phyloP scores from a whole-genome alignment of 768 basidiomycete species.

The Russula olivacea region DNA sequence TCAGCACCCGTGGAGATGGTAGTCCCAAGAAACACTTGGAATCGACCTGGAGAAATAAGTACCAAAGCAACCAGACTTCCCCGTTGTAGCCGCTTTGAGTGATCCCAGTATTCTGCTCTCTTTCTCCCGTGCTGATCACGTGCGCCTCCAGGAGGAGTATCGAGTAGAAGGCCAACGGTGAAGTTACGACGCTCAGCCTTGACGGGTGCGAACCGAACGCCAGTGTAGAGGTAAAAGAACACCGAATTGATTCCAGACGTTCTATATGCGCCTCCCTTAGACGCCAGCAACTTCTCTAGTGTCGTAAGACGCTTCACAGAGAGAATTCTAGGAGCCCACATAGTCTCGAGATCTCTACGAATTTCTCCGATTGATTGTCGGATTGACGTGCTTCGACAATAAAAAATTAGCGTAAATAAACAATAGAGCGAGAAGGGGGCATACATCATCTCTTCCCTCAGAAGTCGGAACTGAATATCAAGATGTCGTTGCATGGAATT shows the following conservation, averaged over 20 bases:
- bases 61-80: slow-evolving; percentile 62
- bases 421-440: slow-evolving; percentile 23
- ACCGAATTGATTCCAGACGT: slow-evolving; percentile 41
- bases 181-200: slow-evolving; percentile 49
- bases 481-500: slow-evolving; percentile 60
- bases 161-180: slow-evolving; percentile 41
- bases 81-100: slow-evolving; percentile 51
- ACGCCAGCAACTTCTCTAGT: slow-evolving; percentile 43
- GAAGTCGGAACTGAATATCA: slow-evolving; percentile 69
- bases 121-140: slow-evolving; percentile 35
- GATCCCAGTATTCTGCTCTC: slow-evolving; percentile 57
- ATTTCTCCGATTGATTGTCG: slow-evolving; percentile 24
- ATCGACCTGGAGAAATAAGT: slow-evolving; percentile 28
- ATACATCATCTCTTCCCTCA: slow-evolving; percentile 67
- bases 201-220: slow-evolving; percentile 42
- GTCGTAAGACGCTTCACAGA: slow-evolving; percentile 31
- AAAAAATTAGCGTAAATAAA: not conserved
- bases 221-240: slow-evolving; percentile 60
- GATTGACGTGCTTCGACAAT: slow-evolving; percentile 20
- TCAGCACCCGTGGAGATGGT: slow-evolving; percentile 41
- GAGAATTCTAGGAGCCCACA: slow-evolving; percentile 1
- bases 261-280: slow-evolving; percentile 54
- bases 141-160: slow-evolving; percentile 53
- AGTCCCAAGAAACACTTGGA: slow-evolving; percentile 47
- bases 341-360: slow-evolving; percentile 22